Evolutionary conservation across 2,329 filamentous ascomycete species (phyloP).

Genomic region (Aspergillus proliferans): DNA sequence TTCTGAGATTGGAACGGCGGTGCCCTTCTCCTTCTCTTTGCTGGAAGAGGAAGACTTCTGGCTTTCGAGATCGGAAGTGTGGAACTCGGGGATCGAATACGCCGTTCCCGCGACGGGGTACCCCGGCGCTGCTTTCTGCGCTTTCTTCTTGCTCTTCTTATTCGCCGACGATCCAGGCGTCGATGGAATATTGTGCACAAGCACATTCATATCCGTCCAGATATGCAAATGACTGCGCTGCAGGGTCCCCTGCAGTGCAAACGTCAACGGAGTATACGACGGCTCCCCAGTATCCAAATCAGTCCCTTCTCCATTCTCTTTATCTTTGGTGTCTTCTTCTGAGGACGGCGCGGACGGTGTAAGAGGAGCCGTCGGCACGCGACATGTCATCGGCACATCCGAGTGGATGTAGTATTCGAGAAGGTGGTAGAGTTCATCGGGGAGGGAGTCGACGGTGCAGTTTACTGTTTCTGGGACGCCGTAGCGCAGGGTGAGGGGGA

Average conservation of each 20-base stretch:
- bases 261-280: slow-evolving; percentile 66
- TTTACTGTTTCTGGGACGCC: slow-evolving; percentile 61
- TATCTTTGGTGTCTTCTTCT: slow-evolving; percentile 24
- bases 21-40: slow-evolving; percentile 26
- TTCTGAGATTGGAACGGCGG: slow-evolving; percentile 39
- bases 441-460: slow-evolving; percentile 46
- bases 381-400: slow-evolving; percentile 87
- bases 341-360: slow-evolving; percentile 16
- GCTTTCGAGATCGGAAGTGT: slow-evolving; percentile 33
- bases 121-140: slow-evolving; percentile 57
- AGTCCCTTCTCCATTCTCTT: slow-evolving; percentile 40
- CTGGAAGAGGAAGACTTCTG: slow-evolving; percentile 7
- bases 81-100: slow-evolving; percentile 72
- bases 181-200: slow-evolving; percentile 56
- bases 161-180: slow-evolving; percentile 19
- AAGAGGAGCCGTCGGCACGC: slow-evolving; percentile 71
- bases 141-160: slow-evolving; percentile 38
- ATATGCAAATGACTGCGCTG: slow-evolving; percentile 88
- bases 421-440: slow-evolving; percentile 51
- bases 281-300: slow-evolving; percentile 33
- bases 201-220: slow-evolving; percentile 79
- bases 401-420: slow-evolving; percentile 91
- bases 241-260: slow-evolving; percentile 81
- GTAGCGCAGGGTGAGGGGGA: slow-evolving; percentile 78
- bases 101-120: slow-evolving; percentile 82